These are phyloP conservation scores for Lasiosphaeris hirsuta DNA, from an alignment of 495 filamentous ascomycete species.

Conservation along the genomic window DNA sequence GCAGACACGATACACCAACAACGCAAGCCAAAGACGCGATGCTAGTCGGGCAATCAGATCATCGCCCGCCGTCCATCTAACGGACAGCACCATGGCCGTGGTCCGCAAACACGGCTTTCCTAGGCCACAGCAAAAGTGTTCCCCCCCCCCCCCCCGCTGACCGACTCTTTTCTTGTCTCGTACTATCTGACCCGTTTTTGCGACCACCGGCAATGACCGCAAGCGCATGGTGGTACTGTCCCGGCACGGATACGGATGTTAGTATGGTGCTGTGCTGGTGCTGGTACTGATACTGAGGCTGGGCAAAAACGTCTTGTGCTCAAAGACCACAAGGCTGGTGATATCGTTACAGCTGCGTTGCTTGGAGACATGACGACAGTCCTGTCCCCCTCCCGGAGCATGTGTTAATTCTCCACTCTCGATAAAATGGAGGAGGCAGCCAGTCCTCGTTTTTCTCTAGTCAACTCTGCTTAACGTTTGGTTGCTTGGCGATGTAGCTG, in stretches of 20 bases:
- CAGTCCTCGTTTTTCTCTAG: not conserved
- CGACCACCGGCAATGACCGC: too few relatives aligned
- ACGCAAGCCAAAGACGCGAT: not conserved
- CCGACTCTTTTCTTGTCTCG: too few relatives aligned
- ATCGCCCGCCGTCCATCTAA: not conserved
- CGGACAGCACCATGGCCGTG: not conserved
- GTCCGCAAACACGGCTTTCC: too few relatives aligned
- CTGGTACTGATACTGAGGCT: not conserved
- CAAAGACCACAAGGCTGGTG: slow-evolving; percentile 27
- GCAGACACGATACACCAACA: not conserved
- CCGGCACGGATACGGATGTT: not conserved
- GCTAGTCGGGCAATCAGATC: not conserved
- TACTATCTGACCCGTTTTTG: too few relatives aligned
- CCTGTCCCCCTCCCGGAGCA: not conserved
- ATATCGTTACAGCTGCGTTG: slow-evolving; percentile 21
- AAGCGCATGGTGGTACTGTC: too few relatives aligned
- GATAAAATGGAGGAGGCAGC: slow-evolving; percentile 15
- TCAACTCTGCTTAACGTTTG: slow-evolving; percentile 1
- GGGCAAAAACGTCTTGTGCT: slow-evolving; percentile 17
- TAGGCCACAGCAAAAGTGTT: too few relatives aligned
- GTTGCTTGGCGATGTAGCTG: slow-evolving; percentile 9
- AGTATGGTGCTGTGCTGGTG: not conserved
- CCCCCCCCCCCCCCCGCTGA: too few relatives aligned
- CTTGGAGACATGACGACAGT: not conserved
- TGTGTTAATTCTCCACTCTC: slow-evolving; percentile 1